Evolutionary conservation across 345 rosid genomes (phyloP), one percentile per base, ranked within the genome.

Genomic region (Lepidium didymum): DNA sequence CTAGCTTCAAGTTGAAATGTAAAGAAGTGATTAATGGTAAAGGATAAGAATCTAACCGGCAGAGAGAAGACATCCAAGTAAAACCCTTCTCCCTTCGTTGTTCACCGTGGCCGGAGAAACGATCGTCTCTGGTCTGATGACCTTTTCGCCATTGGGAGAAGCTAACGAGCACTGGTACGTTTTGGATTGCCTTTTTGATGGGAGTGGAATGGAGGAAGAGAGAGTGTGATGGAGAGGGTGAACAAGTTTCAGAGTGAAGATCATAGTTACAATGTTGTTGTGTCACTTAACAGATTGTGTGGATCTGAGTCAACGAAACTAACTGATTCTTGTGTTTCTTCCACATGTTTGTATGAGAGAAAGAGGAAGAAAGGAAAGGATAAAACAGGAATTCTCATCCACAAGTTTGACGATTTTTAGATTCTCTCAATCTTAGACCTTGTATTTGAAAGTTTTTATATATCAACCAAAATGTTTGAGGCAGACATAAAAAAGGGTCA

Each of bases 1-100:
- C 27, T 60, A 42, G n/a, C 53, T 31, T 19, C 27, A 46, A 29
- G 23, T 29, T 19, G 31, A 11, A 18, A 57, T 47, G 11, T 23
- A 25, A 5, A 45, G 5, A 73, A n/a, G n/a, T 21, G 51, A 49
- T 37, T 25, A 63, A 37, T 29, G 60, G 16, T 50, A 27, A 64
- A 19, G 9, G 58, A 31, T 15, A 58, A 46, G 23, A 54, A 34
- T 40, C 51, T 35, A 69, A 89, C 96, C 88, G 10, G 87, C 38
- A 10, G 81, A 44, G 33, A 92, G 74, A 36, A 92, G 75, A 74
- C 81, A 81, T 66, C 79, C 87, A 68, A 92, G 53, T 29, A 92
- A 64, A 46, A 82, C 80, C 65, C 96, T 85, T 67, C 96, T 85
- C 61, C 85, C 84, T 29, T 83, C 77, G 0, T 40, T 19, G 53